Evolutionary conservation across 1,284 basidiomycete genomes (phyloP).

Genomic region (Jaminaea rosea): DNA sequence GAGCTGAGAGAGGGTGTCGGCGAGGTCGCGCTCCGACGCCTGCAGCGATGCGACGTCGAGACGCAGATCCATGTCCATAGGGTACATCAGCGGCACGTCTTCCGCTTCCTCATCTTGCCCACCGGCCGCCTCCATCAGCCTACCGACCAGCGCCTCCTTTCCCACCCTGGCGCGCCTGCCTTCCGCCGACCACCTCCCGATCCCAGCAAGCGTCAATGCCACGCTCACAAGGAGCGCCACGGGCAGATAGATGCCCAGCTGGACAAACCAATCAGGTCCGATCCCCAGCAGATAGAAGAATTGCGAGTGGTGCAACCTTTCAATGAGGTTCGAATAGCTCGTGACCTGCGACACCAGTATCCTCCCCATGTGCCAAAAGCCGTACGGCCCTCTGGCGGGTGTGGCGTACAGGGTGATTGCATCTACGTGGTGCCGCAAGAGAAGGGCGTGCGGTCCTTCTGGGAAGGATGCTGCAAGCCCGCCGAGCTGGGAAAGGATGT

Average conservation of each 20-base stretch:
- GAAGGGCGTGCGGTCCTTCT: constrained; percentile 62
- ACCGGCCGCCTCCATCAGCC: too few relatives aligned
- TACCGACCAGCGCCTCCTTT: neutral
- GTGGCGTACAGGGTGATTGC: constrained; percentile 81
- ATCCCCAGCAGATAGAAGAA: constrained; percentile 40
- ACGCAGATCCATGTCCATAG: neutral
- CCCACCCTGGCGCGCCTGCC: constrained; percentile 3
- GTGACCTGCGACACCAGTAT: constrained; percentile 30
- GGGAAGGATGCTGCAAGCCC: too few relatives aligned
- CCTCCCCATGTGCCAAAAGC: constrained; percentile 76
- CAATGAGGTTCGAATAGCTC: constrained; percentile 43
- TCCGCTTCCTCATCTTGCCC: neutral
- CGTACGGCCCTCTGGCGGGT: constrained; percentile 82
- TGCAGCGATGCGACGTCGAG: too few relatives aligned
- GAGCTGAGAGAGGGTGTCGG: too few relatives aligned
- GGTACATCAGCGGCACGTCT: neutral
- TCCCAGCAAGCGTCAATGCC: constrained; percentile 28
- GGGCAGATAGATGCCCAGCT: constrained; percentile 28
- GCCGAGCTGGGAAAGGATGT: constrained; percentile 55
- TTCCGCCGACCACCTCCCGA: constrained; percentile 10
- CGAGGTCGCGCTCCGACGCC: too few relatives aligned
- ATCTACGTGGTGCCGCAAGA: constrained; percentile 72
- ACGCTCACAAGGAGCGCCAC: constrained; percentile 32
- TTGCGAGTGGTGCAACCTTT: constrained; percentile 45
- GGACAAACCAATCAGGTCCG: constrained; percentile 29